Evolutionary conservation across 495 filamentous ascomycete species (phyloP).

Genomic region (Lasiosphaeria ovina): DNA sequence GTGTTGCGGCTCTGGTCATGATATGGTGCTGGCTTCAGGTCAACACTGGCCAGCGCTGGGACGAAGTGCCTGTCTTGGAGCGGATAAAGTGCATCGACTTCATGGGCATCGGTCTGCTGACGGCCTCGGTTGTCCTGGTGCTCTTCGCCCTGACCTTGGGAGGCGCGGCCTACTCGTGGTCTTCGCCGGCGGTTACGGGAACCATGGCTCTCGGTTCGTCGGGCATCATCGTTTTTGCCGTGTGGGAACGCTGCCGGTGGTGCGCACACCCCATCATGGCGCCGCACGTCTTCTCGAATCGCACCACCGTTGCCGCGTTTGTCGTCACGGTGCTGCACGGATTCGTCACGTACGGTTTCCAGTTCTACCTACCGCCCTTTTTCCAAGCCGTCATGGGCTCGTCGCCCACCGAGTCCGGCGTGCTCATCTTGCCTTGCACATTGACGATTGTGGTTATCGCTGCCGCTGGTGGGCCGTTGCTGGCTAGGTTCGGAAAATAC

Average conservation of each 20-base stretch:
- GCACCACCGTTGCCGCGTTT: constrained; percentile 33
- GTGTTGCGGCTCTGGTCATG: constrained; percentile 22
- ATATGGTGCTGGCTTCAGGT: constrained; percentile 33
- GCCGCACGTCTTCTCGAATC: constrained; percentile 34
- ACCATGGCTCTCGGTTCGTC: constrained; percentile 21
- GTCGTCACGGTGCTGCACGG: constrained; percentile 28
- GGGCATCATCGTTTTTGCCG: constrained; percentile 24
- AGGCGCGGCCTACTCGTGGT: constrained; percentile 29
- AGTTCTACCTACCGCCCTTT: constrained; percentile 51
- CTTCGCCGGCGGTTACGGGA: constrained; percentile 20
- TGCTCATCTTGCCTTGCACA: constrained; percentile 47
- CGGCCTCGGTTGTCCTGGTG: constrained; percentile 30
- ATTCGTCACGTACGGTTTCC: constrained; percentile 36
- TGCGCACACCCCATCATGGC: constrained; percentile 35
- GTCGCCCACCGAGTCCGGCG: constrained; percentile 38
- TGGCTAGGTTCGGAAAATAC: constrained; percentile 46
- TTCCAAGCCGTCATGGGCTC: constrained; percentile 43
- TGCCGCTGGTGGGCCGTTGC: constrained; percentile 36
- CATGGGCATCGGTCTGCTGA: constrained; percentile 30
- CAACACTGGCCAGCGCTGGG: constrained; percentile 16
- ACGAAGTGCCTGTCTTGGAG: constrained; percentile 2
- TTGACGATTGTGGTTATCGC: constrained; percentile 36
- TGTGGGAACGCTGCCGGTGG: constrained; percentile 28
- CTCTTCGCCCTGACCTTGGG: constrained; percentile 34
- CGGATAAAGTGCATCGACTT: constrained; percentile 29